Base-by-base conservation (phyloP, 139 green algal genomes). In the Microglena sp. region DNA sequence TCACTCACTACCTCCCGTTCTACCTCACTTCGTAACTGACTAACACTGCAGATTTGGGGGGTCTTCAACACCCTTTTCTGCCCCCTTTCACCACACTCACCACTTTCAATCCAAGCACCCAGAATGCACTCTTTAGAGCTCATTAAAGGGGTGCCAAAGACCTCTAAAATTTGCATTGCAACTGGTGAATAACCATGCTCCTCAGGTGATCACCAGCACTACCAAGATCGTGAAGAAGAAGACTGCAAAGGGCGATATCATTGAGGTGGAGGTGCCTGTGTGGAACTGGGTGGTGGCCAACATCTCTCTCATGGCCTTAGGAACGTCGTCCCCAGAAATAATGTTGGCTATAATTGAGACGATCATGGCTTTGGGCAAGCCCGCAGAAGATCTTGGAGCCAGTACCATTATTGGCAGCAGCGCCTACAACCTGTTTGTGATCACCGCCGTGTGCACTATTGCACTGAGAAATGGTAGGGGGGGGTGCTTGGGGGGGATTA, bases 231-330 rank as follows among this genome's bases (percentile, higher is more conserved):
- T 69, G 11, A 46, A 40, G n/a, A 40, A 33, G 27, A 68, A 71
- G 33, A 34, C 71, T 29, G 22, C 46, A 7, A 44, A 70, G 61
- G 63, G 31, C 29, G 60, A 70, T 27, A 34, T 60, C 6, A n/a
- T 45, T 3, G 32, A 36, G 30, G 44, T 56, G 8, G 56, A 68
- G 27, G 60, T 60, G 26, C 44, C 58, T 5, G 69, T 82, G 7
- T 82, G 75, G 75, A 82, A 82, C 63, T 65, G 66, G 36, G 76
- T 67, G 1, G 67, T 82, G 33, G 70, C 75, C 22, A 82, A 82
- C 62, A 64, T 82, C 21, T 72, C 75, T 3, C 66, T 82, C 11
- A 76, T 82, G 70, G 70, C 75, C 2, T 50, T 78, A 2, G 75
- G 75, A 35, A 76, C 75, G 15, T 74, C 62, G 1, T 75, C 75